Evolutionary conservation across 192 early-diverging fungal genomes (phyloP), one percentile per base, ranked within the genome.

Genomic region (Podochytrium sp.): DNA sequence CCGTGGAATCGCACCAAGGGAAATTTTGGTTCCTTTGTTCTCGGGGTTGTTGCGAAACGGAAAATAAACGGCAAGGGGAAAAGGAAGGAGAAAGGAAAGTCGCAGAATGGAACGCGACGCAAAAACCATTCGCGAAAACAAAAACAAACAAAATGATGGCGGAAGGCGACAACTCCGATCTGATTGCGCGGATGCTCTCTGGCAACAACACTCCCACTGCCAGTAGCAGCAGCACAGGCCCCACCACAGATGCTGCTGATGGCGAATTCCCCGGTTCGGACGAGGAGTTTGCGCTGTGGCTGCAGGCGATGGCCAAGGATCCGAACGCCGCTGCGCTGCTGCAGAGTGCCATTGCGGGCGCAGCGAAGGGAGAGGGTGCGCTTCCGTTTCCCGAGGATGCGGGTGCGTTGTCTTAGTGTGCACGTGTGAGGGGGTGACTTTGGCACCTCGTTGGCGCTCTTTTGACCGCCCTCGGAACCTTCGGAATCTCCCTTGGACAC

Each of bases 321-420:
- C 81, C 81, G 18, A 39, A 80, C 41, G 79, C 79, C 0, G 81
- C 81, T 29, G 30, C 64, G 52, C 51, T 73, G 7, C 63, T 85
- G 2, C 59, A 39, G 18, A 79, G 63, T 34, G 76, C 79, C 40
- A 84, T 64, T 30, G 60, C 67, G 12, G 76, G 75, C 16, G 70
- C 61, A 0, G 51, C 37, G 10, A 79, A 43, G 12, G 43, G 37
- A 30, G 79, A 71, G 25, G 56, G 3, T 63, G 49, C 7, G 66
- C 35, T 56, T 41, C 79, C 78, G 62, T 52, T 61, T 38, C 40
- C 71, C 27, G 10, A 69, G 27, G 51, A 51, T 20, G 47, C 66
- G 2, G 66, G 66, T 69, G n/a, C 6, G 37, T 25, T 7, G n/a
- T n/a, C n/a, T n/a, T n/a, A n/a, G n/a, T n/a, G n/a, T n/a, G 1